Conservation (phyloP, 1,139 yeast genomes). For the Protomyces pachydermus region DNA sequence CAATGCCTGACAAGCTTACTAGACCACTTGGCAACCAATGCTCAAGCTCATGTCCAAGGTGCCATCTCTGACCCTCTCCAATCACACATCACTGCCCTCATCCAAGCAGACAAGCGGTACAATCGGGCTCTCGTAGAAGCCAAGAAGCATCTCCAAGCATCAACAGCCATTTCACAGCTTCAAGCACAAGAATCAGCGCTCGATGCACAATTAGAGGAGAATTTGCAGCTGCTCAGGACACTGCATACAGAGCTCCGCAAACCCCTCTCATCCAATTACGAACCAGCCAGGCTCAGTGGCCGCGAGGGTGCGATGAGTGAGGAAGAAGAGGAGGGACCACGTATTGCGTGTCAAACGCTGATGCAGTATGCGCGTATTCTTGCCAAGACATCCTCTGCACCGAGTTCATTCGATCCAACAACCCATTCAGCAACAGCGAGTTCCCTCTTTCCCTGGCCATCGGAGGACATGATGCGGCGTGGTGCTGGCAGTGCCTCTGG, state of each 20-base stretch:
- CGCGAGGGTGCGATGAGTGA: neutral
- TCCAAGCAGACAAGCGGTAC: neutral
- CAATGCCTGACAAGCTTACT: neutral
- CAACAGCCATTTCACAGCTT: neutral
- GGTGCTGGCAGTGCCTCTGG: neutral
- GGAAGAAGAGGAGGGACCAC: neutral
- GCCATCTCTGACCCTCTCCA: neutral
- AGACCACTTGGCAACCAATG: neutral
- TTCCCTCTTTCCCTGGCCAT: neutral
- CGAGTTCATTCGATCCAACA: neutral
- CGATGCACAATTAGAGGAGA: neutral
- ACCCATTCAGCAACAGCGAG: neutral
- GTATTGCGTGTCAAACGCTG: neutral
- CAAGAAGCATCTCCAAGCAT: neutral
- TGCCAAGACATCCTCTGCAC: neutral
- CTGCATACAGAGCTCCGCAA: neutral
- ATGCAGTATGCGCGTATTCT: neutral
- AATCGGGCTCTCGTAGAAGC: neutral
- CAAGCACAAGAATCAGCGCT: neutral
- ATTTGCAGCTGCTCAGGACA: neutral
- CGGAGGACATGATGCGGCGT: neutral
- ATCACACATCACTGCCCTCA: neutral
- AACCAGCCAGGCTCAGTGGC: neutral
- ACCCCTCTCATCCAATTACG: neutral
- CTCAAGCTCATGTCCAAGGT: neutral